phyloP scores from a whole-genome alignment of 371 early-diverging fungal species.

The Mortierella sp. region DNA sequence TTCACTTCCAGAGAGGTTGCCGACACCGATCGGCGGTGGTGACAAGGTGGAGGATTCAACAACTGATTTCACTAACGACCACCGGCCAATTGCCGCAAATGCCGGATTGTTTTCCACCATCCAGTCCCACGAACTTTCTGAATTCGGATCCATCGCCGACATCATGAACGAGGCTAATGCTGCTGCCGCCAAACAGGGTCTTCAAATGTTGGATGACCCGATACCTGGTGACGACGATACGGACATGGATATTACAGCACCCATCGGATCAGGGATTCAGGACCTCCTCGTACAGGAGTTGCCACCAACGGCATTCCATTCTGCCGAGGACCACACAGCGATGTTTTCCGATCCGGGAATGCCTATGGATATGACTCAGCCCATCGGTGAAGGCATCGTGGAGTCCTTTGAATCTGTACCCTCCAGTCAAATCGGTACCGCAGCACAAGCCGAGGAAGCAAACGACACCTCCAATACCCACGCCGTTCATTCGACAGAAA shows the following conservation, averaged over 20 bases:
- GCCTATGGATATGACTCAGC: constrained; percentile 48
- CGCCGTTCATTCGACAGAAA: background rate
- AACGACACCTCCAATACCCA: constrained; percentile 5
- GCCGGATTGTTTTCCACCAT: background rate
- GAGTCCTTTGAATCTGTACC: background rate
- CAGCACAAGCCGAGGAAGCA: background rate
- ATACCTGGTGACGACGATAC: constrained; percentile 31
- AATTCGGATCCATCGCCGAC: background rate
- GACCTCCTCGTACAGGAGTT: constrained; percentile 33
- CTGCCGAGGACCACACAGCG: constrained; percentile 33
- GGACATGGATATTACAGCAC: constrained; percentile 53
- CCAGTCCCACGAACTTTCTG: background rate
- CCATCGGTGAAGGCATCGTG: constrained; percentile 31
- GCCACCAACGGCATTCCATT: constrained; percentile 37
- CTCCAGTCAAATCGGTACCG: background rate
- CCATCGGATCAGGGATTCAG: constrained; percentile 46
- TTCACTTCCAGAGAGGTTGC: constrained; percentile 22
- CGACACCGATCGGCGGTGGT: background rate
- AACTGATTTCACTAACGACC: background rate
- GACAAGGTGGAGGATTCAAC: background rate
- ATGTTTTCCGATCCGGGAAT: constrained; percentile 36
- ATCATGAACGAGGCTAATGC: background rate
- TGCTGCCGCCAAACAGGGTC: background rate
- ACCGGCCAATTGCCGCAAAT: background rate
- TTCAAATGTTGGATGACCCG: background rate